phyloP scores from a whole-genome alignment of 441 rosid genomes.

The Pelargonium australe region DNA sequence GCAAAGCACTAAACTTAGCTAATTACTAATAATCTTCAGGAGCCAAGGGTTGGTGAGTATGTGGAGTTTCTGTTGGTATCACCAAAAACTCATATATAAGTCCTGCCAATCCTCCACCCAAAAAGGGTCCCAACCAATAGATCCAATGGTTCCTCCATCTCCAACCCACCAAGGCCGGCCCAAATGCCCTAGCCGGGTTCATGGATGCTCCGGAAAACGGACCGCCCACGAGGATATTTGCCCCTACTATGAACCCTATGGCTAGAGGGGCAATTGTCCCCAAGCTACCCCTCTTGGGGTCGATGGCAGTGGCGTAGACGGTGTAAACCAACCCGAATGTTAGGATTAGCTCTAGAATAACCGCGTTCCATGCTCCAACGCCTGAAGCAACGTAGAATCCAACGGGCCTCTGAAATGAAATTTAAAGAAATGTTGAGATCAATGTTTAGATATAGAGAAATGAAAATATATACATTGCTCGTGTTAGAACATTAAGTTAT shows the following conservation, averaged over 20 bases:
- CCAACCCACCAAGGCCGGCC: conserved; percentile 84
- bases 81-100: conserved; percentile 57
- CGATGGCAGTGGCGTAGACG: conserved; percentile 57
- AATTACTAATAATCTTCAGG: conserved; percentile 65
- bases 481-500: no score
- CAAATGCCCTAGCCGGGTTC: conserved; percentile 83
- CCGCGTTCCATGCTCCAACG: conserved; percentile 40
- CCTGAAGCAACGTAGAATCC: conserved; percentile 56
- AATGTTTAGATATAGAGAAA: no score
- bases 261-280: conserved; percentile 70
- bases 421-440: no score
- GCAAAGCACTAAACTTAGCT: no score
- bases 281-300: conserved; percentile 70
- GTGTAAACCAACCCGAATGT: conserved; percentile 62
- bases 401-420: conserved; percentile 51
- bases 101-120: conserved; percentile 62
- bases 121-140: conserved; percentile 73
- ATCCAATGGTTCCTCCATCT: conserved; percentile 86
- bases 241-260: conserved; percentile 58
- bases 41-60: conserved; percentile 68
- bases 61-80: conserved; percentile 52
- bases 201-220: conserved; percentile 76
- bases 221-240: conserved; percentile 66
- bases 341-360: conserved; percentile 52
- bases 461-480: no score